Base-by-base conservation (phyloP, 2,329 filamentous ascomycete genomes). In the Taxawa tesnikishii region DNA sequence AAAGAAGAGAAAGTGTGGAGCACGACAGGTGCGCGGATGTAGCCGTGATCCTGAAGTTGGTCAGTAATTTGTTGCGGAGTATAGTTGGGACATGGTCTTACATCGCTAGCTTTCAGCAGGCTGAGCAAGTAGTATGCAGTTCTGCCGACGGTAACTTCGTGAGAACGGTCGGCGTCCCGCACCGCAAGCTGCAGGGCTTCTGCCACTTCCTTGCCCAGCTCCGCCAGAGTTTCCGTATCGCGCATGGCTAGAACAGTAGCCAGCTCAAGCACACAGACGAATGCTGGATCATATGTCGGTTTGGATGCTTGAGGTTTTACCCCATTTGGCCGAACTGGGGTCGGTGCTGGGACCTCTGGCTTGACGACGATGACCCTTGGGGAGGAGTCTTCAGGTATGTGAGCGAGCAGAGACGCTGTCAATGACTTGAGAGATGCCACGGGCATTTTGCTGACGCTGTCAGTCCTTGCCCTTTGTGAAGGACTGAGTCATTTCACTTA, bases 1-100 rank as follows among this genome's bases (percentile, higher is more conserved):
- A 96, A 83, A 41, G 79, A 85, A 1, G 87, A 92, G 39, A 98
- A 85, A 2, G 79, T 79, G 54, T 98, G 90, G 9, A 98, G 70
- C 6, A 96, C 72, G 31, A 96, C 82, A 2, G 90, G 90, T 1
- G 87, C 83, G 36, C 90, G 83, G 48, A 94, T 78, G 53, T 90
- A 94, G 47, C 92, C 83, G 47, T 88, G 75, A 44, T 94, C 81
- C 80, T 87, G 43, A 3, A 17, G 26, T 31, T 25, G 32, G 29
- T 26, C 29, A 25, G 27, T 8, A 16, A 45, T 41, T 15, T 16
- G 19, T 11, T 13, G n/a, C 15, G n/a, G 12, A 8, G 8, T n/a
- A 10, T 11, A 5, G 21, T 13, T n/a, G 12, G 13, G 14, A 10
- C 26, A 4, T 10, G 9, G 25, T 63, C 79, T 62, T 68, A 87